Percentiles rank a stretch among this genome's conserved stretches.
Conservation (phyloP, 257 asterid species). For the Cynanchum wilfordii region DNA sequence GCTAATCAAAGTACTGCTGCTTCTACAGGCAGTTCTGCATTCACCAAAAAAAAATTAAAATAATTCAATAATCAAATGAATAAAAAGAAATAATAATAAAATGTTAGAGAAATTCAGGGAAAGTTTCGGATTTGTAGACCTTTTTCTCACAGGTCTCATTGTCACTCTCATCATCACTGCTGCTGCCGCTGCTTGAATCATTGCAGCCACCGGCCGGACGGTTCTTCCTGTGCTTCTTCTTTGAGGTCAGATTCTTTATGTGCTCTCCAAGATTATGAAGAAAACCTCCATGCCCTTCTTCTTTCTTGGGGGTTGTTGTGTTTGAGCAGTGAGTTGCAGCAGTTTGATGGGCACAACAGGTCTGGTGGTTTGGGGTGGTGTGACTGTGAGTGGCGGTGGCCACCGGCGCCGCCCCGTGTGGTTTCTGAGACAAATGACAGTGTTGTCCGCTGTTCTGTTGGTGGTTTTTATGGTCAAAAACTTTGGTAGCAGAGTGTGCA, state of each 20-base stretch:
- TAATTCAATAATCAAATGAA: no score
- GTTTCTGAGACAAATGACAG: background rate
- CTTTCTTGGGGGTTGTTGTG: background rate
- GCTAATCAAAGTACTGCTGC: background rate
- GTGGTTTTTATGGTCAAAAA: slow-evolving; percentile 6
- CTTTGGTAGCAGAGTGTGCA: slow-evolving; percentile 11
- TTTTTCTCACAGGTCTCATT: background rate
- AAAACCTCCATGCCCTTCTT: slow-evolving; percentile 14
- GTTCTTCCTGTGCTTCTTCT: slow-evolving; percentile 1
- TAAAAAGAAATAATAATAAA: no score
- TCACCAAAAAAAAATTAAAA: background rate
- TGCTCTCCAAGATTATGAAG: slow-evolving; percentile 9
- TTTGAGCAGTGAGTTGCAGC: background rate
- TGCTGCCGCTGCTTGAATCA: background rate
- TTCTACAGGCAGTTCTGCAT: slow-evolving; percentile 4
- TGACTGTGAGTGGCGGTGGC: background rate
- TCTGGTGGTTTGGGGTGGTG: background rate
- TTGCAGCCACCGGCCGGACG: background rate
- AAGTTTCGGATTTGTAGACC: background rate
- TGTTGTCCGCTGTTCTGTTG: background rate
- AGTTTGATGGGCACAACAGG: slow-evolving; percentile 1
- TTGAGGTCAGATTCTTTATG: slow-evolving; percentile 7
- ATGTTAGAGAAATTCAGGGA: no score
- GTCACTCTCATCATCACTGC: slow-evolving; percentile 20
- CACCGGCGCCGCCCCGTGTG: background rate